Conservation (phyloP, 768 basidiomycete species). For the Chalciporus pseudorubinellus region DNA sequence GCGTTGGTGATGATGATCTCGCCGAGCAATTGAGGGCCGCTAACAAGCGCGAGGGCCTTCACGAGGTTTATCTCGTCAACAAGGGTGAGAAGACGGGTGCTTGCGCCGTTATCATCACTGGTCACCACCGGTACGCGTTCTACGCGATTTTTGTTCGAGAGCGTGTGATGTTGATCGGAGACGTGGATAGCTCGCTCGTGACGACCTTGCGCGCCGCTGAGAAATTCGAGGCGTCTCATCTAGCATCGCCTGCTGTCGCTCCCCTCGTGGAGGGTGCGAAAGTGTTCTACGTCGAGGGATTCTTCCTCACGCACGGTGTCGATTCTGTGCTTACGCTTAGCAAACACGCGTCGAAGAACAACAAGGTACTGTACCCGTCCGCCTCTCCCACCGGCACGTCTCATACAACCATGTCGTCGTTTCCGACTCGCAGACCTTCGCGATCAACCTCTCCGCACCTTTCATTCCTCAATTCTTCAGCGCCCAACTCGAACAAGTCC, state of each 20-base stretch:
- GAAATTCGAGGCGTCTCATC: conserved; percentile 79
- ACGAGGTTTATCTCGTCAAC: conserved; percentile 86
- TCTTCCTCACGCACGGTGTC: conserved; percentile 93
- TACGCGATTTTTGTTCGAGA: neutral
- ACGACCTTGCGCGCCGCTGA: conserved; percentile 91
- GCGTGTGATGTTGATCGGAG: conserved; percentile 1
- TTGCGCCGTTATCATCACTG: conserved; percentile 93
- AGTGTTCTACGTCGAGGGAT: conserved; percentile 93
- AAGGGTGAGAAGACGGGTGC: conserved; percentile 89
- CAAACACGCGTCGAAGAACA: conserved; percentile 68
- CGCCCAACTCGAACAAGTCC: conserved; percentile 71
- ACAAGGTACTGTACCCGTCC: conserved; percentile 68
- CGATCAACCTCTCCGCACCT: conserved; percentile 92
- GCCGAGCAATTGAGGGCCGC: conserved; percentile 85
- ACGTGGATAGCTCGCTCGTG: conserved; percentile 70
- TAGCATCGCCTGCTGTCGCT: conserved; percentile 72
- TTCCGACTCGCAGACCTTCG: conserved; percentile 60
- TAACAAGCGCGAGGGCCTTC: conserved; percentile 89
- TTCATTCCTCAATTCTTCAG: conserved; percentile 96
- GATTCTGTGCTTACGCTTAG: conserved; percentile 69
- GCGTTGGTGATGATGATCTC: conserved; percentile 91
- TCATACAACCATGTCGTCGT: too few relatives aligned
- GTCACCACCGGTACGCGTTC: conserved; percentile 72
- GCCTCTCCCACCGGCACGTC: too few relatives aligned
- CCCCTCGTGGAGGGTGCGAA: conserved; percentile 77